Evolutionary conservation across 2,329 filamentous ascomycete genomes (phyloP).

Genomic region (Colletotrichum horii): DNA sequence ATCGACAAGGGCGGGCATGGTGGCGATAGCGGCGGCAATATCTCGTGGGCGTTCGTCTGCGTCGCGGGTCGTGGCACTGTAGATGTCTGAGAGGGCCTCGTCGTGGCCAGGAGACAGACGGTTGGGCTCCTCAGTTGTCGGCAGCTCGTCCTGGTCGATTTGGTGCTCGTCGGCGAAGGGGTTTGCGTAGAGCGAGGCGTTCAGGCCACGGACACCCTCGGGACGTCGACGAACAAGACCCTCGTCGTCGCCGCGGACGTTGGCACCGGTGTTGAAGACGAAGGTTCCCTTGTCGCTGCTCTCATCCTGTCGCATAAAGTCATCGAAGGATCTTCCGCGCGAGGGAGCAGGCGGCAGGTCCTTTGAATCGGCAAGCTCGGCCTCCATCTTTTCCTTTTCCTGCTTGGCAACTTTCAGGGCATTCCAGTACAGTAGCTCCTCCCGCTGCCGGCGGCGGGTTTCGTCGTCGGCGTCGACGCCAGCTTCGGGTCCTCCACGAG

Average conservation of each 20-base stretch:
- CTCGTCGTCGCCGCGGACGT: slow-evolving; percentile 43
- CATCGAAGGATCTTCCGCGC: slow-evolving; percentile 58
- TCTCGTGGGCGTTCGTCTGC: slow-evolving; percentile 26
- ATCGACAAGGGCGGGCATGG: slow-evolving; percentile 37
- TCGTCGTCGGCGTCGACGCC: slow-evolving; percentile 69
- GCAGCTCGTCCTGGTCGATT: slow-evolving; percentile 53
- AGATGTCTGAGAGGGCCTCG: slow-evolving; percentile 59
- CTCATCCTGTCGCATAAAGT: slow-evolving; percentile 59
- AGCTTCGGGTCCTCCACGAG: slow-evolving; percentile 48
- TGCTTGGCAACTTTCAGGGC: slow-evolving; percentile 55
- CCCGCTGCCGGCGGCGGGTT: slow-evolving; percentile 63
- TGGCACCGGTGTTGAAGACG: slow-evolving; percentile 62
- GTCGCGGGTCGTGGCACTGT: slow-evolving; percentile 59
- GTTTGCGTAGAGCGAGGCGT: slow-evolving; percentile 56
- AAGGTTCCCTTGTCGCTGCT: slow-evolving; percentile 59
- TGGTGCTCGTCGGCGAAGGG: slow-evolving; percentile 65
- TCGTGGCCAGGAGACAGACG: slow-evolving; percentile 50
- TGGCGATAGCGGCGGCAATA: slow-evolving; percentile 24
- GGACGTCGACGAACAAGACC: slow-evolving; percentile 55
- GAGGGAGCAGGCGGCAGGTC: slow-evolving; percentile 5
- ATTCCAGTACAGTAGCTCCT: slow-evolving; percentile 72
- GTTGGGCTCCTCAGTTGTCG: slow-evolving; percentile 33
- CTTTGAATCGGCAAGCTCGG: slow-evolving; percentile 19
- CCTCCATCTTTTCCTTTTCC: slow-evolving; percentile 33
- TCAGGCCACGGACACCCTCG: slow-evolving; percentile 51